Percentiles rank a stretch among this genome's conserved stretches.
These are phyloP conservation scores for Aquanectria penicillioides DNA, from an alignment of 2,329 filamentous ascomycete species.

Conservation along the genomic window DNA sequence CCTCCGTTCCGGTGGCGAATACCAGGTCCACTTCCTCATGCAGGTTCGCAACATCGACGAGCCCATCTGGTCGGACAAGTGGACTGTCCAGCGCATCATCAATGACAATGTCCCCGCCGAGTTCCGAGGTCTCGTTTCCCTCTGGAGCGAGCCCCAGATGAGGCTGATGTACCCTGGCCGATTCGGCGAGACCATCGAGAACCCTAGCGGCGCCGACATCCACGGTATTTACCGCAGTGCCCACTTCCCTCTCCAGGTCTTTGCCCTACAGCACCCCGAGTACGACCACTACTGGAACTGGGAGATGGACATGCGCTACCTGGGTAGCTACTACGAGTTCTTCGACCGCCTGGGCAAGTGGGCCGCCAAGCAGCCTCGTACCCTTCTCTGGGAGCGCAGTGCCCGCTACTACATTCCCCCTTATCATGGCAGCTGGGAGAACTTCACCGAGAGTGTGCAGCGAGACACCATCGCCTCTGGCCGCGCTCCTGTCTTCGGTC, in stretches of 20 bases:
- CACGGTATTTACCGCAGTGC: slow-evolving; percentile 76
- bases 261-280: slow-evolving; percentile 70
- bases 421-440: slow-evolving; percentile 76
- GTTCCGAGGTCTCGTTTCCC: slow-evolving; percentile 81
- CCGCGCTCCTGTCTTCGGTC: slow-evolving; percentile 74
- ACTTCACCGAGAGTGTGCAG: slow-evolving; percentile 74
- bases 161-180: slow-evolving; percentile 76
- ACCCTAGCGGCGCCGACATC: slow-evolving; percentile 66
- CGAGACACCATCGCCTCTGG: slow-evolving; percentile 65
- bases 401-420: slow-evolving; percentile 80
- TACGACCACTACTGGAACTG: slow-evolving; percentile 77
- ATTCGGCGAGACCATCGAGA: slow-evolving; percentile 74
- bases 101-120: slow-evolving; percentile 73
- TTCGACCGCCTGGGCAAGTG: slow-evolving; percentile 74
- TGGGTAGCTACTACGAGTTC: slow-evolving; percentile 77
- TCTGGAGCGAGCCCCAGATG: slow-evolving; percentile 91
- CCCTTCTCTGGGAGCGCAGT: slow-evolving; percentile 81
- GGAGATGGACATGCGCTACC: slow-evolving; percentile 74
- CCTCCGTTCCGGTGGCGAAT: slow-evolving; percentile 82
- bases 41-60: slow-evolving; percentile 84
- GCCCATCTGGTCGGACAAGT: slow-evolving; percentile 84
- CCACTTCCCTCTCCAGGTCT: slow-evolving; percentile 72
- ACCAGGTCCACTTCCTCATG: slow-evolving; percentile 83
- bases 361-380: slow-evolving; percentile 73
- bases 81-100: slow-evolving; percentile 77